Evolutionary conservation across 1,284 basidiomycete genomes (phyloP).

Genomic region (Leccinum laetum): DNA sequence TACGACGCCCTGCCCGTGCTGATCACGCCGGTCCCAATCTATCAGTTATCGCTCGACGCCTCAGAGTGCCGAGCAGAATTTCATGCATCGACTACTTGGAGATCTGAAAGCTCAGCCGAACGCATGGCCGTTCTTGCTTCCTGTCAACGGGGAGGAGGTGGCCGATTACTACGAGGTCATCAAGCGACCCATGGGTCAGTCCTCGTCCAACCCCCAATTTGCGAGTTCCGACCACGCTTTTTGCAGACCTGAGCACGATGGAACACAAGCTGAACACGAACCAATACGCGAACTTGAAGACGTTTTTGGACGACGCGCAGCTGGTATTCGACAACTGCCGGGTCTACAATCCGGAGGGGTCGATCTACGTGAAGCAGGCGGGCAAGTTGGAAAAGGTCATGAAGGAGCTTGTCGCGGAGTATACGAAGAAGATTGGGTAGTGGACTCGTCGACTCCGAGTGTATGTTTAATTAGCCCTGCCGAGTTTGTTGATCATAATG

Average conservation of each 20-base stretch:
- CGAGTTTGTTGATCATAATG: neutral
- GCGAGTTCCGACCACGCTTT: constrained; percentile 2
- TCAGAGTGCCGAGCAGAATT: constrained; percentile 57
- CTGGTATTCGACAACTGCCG: constrained; percentile 93
- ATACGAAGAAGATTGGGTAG: constrained; percentile 25
- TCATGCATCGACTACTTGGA: constrained; percentile 83
- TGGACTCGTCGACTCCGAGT: neutral
- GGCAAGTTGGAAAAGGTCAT: constrained; percentile 78
- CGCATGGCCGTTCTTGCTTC: constrained; percentile 87
- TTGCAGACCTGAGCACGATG: constrained; percentile 84
- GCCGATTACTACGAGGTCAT: constrained; percentile 92
- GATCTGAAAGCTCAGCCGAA: constrained; percentile 83
- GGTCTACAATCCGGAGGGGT: constrained; percentile 84
- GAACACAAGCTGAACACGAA: constrained; percentile 88
- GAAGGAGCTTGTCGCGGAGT: constrained; percentile 49
- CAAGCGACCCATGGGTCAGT: constrained; percentile 91
- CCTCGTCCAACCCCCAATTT: neutral
- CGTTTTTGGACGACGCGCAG: constrained; percentile 80
- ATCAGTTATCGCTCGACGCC: constrained; percentile 44
- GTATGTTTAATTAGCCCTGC: neutral
- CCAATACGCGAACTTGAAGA: constrained; percentile 76
- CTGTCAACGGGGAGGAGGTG: constrained; percentile 86
- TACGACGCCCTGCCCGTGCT: constrained; percentile 1
- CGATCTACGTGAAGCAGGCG: constrained; percentile 87
- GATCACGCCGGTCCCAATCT: neutral